A percentile compares a stretch with the other conserved stretches of the same genome.
phyloP scores from a whole-genome alignment of 2,329 filamentous ascomycete species.

The Pseudogymnoascus sp. region DNA sequence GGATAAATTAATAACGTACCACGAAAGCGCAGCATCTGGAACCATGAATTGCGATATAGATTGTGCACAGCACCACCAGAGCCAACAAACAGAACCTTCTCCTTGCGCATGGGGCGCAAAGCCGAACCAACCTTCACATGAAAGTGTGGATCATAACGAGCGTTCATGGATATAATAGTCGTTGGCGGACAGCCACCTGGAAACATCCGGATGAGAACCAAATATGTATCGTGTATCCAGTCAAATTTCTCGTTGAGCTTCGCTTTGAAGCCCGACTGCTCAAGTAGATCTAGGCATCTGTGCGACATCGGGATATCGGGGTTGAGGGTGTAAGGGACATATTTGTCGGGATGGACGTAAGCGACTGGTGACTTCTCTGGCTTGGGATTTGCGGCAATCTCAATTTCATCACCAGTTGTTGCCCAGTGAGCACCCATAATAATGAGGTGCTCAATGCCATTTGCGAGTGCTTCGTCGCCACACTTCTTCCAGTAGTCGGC shows the following conservation, averaged over 20 bases:
- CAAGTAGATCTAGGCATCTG: conserved; percentile 40
- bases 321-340: conserved; percentile 49
- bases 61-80: conserved; percentile 61
- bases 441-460: conserved; percentile 50
- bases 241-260: conserved; percentile 46
- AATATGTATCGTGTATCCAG: conserved; percentile 63
- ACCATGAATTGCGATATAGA: conserved; percentile 58
- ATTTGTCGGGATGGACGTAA: conserved; percentile 55
- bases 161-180: conserved; percentile 45
- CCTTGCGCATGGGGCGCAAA: conserved; percentile 44
- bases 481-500: conserved; percentile 57
- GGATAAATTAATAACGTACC: not conserved
- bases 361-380: conserved; percentile 54
- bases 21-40: conserved; percentile 44
- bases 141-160: conserved; percentile 43
- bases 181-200: conserved; percentile 52
- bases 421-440: conserved; percentile 64
- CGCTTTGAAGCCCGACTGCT: conserved; percentile 44
- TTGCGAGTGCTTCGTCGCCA: conserved; percentile 49
- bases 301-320: conserved; percentile 45
- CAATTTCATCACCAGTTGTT: conserved; percentile 41
- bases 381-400: conserved; percentile 49
- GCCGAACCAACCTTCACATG: conserved; percentile 47
- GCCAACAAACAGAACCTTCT: conserved; percentile 49
- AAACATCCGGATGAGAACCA: conserved; percentile 61